A percentile compares a stretch with the other conserved stretches of the same genome.
Conservation (phyloP, 2,329 filamentous ascomycete species). For the Clarireedia paspali region DNA sequence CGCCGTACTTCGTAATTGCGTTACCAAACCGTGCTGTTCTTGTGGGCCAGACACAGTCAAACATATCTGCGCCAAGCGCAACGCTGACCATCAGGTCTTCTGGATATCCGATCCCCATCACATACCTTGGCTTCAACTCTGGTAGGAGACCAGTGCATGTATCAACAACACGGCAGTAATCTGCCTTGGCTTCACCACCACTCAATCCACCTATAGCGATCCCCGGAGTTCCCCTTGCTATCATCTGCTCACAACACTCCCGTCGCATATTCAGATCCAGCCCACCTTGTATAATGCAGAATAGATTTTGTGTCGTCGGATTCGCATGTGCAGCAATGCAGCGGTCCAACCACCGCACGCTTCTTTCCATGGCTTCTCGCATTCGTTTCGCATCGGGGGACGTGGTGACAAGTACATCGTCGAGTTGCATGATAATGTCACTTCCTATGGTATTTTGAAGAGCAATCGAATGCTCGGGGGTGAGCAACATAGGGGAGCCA, state of each 20-base stretch:
- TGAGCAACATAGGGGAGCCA: slow-evolving; percentile 90
- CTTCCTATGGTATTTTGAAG: slow-evolving; percentile 96
- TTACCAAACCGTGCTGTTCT: slow-evolving; percentile 94
- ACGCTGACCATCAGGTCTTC: slow-evolving; percentile 93
- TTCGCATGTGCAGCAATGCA: slow-evolving; percentile 87
- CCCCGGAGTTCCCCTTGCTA: slow-evolving; percentile 82
- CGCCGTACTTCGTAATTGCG: slow-evolving; percentile 72
- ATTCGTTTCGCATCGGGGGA: slow-evolving; percentile 84
- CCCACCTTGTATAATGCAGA: slow-evolving; percentile 97
- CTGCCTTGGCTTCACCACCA: slow-evolving; percentile 87
- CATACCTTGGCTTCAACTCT: slow-evolving; percentile 89
- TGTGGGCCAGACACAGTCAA: slow-evolving; percentile 98
- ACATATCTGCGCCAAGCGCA: slow-evolving; percentile 96
- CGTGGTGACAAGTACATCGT: slow-evolving; percentile 95
- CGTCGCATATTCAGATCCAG: slow-evolving; percentile 79
- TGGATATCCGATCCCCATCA: slow-evolving; percentile 98
- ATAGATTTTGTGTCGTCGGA: slow-evolving; percentile 79
- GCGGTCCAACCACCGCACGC: slow-evolving; percentile 89
- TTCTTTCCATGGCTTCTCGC: slow-evolving; percentile 90
- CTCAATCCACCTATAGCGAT: slow-evolving; percentile 94
- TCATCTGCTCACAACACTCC: slow-evolving; percentile 81
- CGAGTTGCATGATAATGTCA: slow-evolving; percentile 99
- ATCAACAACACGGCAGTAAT: slow-evolving; percentile 84
- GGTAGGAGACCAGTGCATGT: slow-evolving; percentile 81
- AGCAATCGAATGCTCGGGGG: slow-evolving; percentile 92